Evolutionary conservation across 345 rosid genomes (phyloP).

Genomic region (Raphanus sativus): DNA sequence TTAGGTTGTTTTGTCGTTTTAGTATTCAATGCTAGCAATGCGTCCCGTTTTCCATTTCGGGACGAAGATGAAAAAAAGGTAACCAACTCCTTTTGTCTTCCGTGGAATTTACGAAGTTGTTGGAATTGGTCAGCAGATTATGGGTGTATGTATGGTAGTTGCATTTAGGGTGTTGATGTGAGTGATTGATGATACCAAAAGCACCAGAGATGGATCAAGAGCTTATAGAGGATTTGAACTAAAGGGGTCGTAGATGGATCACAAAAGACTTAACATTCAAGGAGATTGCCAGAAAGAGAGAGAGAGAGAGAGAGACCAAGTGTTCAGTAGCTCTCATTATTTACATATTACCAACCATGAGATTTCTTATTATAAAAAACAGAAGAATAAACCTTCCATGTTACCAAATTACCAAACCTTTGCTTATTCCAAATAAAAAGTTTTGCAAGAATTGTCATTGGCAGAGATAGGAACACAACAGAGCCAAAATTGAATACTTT

Average conservation of each 20-base stretch:
- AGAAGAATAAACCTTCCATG: background rate
- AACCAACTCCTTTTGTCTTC: background rate
- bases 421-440: background rate
- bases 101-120: background rate
- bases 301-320: no score
- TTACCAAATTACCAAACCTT: no score
- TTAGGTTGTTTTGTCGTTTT: constrained; percentile 27
- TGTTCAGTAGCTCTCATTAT: no score
- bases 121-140: background rate
- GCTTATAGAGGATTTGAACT: background rate
- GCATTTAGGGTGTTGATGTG: background rate
- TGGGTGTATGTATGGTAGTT: background rate
- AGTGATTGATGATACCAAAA: background rate
- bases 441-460: background rate
- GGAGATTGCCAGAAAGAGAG: background rate
- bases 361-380: background rate
- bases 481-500: background rate
- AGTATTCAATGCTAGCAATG: background rate
- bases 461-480: background rate
- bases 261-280: background rate
- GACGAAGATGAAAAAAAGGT: constrained; percentile 2
- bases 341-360: no score
- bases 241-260: background rate
- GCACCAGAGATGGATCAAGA: background rate
- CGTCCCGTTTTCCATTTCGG: constrained; percentile 16